These are phyloP conservation scores for Cryphonectria nitschkei DNA, from an alignment of 2,329 filamentous ascomycete genomes.

Conservation along the genomic window DNA sequence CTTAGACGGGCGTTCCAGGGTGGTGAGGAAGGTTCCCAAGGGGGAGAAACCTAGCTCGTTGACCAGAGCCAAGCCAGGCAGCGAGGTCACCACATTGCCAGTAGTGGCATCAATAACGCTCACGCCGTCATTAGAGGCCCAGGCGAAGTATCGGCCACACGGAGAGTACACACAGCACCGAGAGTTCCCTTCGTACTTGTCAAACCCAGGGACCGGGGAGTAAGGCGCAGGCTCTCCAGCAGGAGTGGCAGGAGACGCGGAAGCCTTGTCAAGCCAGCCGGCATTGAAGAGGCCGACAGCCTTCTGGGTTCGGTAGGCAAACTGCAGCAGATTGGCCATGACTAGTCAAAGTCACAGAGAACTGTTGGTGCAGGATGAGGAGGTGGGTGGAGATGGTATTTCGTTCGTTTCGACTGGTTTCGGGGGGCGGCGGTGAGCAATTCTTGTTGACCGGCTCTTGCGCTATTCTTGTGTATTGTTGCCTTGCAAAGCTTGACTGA, in stretches of 20 bases:
- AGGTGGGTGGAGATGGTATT: constrained; percentile 10
- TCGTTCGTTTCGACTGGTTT: constrained; percentile 28
- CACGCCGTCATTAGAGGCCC: constrained; percentile 87
- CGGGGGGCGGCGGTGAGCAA: constrained; percentile 4
- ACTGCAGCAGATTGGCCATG: constrained; percentile 92
- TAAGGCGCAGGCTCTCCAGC: constrained; percentile 66
- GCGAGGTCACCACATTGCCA: constrained; percentile 73
- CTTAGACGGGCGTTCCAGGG: constrained; percentile 92
- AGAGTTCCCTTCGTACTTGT: constrained; percentile 87
- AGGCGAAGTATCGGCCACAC: constrained; percentile 94
- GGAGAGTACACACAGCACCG: constrained; percentile 95
- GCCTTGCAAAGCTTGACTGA: constrained; percentile 3
- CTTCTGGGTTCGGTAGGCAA: constrained; percentile 97
- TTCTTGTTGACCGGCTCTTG: constrained; percentile 11
- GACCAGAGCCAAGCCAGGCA: constrained; percentile 76
- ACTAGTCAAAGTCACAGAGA: constrained; percentile 85
- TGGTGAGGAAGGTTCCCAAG: constrained; percentile 88
- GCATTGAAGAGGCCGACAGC: constrained; percentile 93
- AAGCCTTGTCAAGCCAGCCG: constrained; percentile 43
- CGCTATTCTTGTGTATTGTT: constrained; percentile 6
- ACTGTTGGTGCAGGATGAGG: constrained; percentile 36
- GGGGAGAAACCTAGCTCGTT: constrained; percentile 96
- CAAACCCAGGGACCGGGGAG: constrained; percentile 79
- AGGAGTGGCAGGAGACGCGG: not conserved
- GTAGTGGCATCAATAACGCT: constrained; percentile 80